Conservation (phyloP, 805 yeast genomes). For the Alloascoidea hylecoeti region DNA sequence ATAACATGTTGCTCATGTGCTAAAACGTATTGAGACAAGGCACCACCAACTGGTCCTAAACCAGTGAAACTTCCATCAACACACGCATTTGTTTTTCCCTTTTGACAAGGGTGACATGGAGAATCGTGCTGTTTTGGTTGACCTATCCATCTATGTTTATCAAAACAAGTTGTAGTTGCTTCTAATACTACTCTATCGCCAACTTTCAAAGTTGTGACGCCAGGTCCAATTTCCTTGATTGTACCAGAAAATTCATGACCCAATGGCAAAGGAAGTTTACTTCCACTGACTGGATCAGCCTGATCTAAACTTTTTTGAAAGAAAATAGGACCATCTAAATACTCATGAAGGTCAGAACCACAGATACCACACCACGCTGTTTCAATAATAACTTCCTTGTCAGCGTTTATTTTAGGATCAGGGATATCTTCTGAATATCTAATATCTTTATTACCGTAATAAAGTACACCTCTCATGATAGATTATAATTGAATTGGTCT, state of each 20-base stretch:
- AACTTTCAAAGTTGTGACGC: slow-evolving; percentile 24
- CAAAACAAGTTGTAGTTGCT: slow-evolving; percentile 44
- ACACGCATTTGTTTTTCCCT: slow-evolving; percentile 40
- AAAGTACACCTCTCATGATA: not conserved
- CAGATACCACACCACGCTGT: slow-evolving; percentile 46
- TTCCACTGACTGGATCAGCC: slow-evolving; percentile 24
- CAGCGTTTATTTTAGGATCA: slow-evolving; percentile 21
- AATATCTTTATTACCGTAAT: slow-evolving; percentile 1
- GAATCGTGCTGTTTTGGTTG: slow-evolving; percentile 11
- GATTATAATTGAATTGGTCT: too few relatives aligned
- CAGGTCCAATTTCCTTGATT: slow-evolving; percentile 28
- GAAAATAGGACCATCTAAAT: slow-evolving; percentile 43
- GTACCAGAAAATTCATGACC: slow-evolving; percentile 44
- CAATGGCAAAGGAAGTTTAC: slow-evolving; percentile 27
- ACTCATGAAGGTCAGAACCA: slow-evolving; percentile 50
- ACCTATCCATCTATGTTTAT: slow-evolving; percentile 25
- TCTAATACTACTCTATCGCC: slow-evolving; percentile 55
- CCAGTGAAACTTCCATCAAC: slow-evolving; percentile 34
- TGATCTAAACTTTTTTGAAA: slow-evolving; percentile 25
- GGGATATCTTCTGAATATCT: not conserved
- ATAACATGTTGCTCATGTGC: slow-evolving; percentile 24
- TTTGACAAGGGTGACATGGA: slow-evolving; percentile 32
- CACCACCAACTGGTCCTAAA: slow-evolving; percentile 45
- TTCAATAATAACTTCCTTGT: slow-evolving; percentile 27
- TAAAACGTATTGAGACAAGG: slow-evolving; percentile 33